These are phyloP conservation scores for Pseudogymnoascus sp. DNA, from an alignment of 2,329 filamentous ascomycete genomes.

Conservation along the genomic window DNA sequence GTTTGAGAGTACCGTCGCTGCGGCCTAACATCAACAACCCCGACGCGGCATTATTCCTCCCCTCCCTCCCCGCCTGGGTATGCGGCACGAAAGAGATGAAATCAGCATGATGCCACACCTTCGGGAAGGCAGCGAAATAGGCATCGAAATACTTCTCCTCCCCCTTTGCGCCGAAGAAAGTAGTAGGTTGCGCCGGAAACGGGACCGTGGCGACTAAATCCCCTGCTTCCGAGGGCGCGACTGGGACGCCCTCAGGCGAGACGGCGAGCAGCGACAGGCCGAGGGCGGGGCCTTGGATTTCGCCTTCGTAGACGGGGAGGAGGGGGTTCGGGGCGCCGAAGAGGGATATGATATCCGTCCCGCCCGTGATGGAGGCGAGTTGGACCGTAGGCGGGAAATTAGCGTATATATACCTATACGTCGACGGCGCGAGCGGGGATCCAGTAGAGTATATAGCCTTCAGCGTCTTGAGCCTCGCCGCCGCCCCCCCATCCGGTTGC, in stretches of 20 bases:
- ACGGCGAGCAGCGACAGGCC: slow-evolving; percentile 67
- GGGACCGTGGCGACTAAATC: slow-evolving; percentile 81
- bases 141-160: slow-evolving; percentile 69
- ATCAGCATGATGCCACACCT: slow-evolving; percentile 89
- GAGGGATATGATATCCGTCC: slow-evolving; percentile 92
- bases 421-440: slow-evolving; percentile 84
- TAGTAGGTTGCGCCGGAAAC: slow-evolving; percentile 85
- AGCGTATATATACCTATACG: slow-evolving; percentile 81
- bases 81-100: slow-evolving; percentile 54
- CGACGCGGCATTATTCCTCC: slow-evolving; percentile 56
- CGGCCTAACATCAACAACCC: slow-evolving; percentile 86
- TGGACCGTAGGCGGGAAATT: slow-evolving; percentile 76
- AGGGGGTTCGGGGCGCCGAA: slow-evolving; percentile 81
- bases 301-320: slow-evolving; percentile 61
- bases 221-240: slow-evolving; percentile 60
- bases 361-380: slow-evolving; percentile 87
- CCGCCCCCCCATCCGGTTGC: slow-evolving; percentile 32
- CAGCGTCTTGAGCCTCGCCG: slow-evolving; percentile 49
- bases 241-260: slow-evolving; percentile 38
- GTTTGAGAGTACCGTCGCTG: slow-evolving; percentile 89
- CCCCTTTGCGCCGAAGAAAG: slow-evolving; percentile 72
- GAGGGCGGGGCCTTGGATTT: slow-evolving; percentile 70
- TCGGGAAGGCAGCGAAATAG: slow-evolving; percentile 79
- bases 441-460: slow-evolving; percentile 91
- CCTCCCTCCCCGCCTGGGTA: background rate